A percentile compares a stretch with the other conserved stretches of the same genome.
Conservation (phyloP, 495 filamentous ascomycete species). For the Hypoxylon crocopeplum region DNA sequence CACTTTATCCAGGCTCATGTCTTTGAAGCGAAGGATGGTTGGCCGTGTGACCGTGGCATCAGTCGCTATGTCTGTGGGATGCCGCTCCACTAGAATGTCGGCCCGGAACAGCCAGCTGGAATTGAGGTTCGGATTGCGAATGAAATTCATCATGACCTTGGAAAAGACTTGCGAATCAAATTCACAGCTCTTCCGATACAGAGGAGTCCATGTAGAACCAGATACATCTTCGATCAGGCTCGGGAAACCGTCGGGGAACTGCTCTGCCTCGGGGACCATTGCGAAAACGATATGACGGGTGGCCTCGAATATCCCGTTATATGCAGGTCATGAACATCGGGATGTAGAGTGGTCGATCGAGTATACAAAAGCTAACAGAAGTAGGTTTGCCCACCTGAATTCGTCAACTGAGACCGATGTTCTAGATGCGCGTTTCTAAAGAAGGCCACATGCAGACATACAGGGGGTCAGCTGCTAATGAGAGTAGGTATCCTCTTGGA, state of each 20-base stretch:
- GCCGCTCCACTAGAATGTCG: constrained; percentile 71
- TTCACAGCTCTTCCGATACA: constrained; percentile 59
- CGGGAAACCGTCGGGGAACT: constrained; percentile 43
- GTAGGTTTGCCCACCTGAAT: constrained; percentile 10
- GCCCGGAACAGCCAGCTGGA: constrained; percentile 84
- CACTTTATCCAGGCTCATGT: constrained; percentile 63
- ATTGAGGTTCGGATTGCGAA: constrained; percentile 86
- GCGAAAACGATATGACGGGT: constrained; percentile 25
- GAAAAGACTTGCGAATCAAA: constrained; percentile 67
- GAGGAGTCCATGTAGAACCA: constrained; percentile 54
- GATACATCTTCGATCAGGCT: constrained; percentile 40
- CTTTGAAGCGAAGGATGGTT: constrained; percentile 50
- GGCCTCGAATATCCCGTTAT: constrained; percentile 13
- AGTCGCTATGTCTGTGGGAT: constrained; percentile 30
- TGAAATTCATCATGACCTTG: constrained; percentile 72
- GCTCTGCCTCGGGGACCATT: constrained; percentile 43
- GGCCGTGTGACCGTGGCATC: constrained; percentile 41
- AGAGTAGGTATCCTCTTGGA: constrained; percentile 22
- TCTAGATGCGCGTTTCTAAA: constrained; percentile 23
- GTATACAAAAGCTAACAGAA: constrained; percentile 18
- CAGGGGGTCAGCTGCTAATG: constrained; percentile 33
- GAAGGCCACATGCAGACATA: constrained; percentile 26
- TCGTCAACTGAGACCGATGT: constrained; percentile 18
- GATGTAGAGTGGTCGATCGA: constrained; percentile 23
- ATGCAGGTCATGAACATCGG: constrained; percentile 16